These are phyloP conservation scores for Raffaelea deltoideospora DNA, from an alignment of 2,329 filamentous ascomycete species.

Conservation along the genomic window DNA sequence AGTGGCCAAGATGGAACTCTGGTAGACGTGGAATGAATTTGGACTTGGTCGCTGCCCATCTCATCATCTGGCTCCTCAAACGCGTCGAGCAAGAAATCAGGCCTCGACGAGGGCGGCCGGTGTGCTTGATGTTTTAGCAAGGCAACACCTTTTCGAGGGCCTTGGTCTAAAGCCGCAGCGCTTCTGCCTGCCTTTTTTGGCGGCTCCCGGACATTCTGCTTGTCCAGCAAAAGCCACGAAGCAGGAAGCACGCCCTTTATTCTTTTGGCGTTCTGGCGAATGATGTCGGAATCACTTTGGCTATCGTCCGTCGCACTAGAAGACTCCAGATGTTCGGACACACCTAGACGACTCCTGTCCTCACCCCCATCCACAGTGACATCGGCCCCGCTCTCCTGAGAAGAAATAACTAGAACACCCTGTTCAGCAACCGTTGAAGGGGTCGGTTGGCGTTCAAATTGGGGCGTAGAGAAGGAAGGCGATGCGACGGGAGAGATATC, in stretches of 20 bases:
- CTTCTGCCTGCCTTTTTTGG: not conserved
- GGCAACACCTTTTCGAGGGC: constrained; percentile 32
- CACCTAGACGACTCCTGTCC: no score
- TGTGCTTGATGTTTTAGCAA: constrained; percentile 23
- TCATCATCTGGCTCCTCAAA: constrained; percentile 13
- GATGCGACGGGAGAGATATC: constrained; percentile 5
- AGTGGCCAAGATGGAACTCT: not conserved
- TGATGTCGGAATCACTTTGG: constrained; percentile 25
- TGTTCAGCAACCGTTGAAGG: not conserved
- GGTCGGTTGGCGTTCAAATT: not conserved
- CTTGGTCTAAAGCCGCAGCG: constrained; percentile 19
- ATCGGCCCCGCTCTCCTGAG: no score
- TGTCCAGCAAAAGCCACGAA: constrained; percentile 50
- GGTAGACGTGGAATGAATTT: not conserved
- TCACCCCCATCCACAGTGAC: not conserved
- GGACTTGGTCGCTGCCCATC: not conserved
- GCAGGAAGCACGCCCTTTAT: constrained; percentile 49
- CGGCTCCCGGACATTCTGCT: constrained; percentile 21
- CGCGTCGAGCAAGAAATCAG: constrained; percentile 28
- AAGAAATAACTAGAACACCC: no score
- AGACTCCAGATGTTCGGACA: not conserved
- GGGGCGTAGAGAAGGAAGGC: not conserved
- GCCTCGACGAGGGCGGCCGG: constrained; percentile 9
- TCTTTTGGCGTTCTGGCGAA: constrained; percentile 23
- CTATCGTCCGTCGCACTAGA: constrained; percentile 11